phyloP scores from a whole-genome alignment of 2,329 filamentous ascomycete genomes.

The Verticillium zaregamsianum region DNA sequence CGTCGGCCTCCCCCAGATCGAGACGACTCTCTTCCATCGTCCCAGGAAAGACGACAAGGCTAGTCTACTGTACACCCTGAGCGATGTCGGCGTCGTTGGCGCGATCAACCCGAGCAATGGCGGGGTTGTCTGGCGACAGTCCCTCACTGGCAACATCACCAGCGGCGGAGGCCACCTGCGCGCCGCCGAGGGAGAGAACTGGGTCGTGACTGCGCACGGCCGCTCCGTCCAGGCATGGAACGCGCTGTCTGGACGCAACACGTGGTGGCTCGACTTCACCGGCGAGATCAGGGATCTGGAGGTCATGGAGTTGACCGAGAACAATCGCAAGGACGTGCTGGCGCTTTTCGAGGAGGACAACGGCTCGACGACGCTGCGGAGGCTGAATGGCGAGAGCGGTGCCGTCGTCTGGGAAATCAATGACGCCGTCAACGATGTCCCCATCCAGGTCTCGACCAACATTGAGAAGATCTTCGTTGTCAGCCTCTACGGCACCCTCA shows the following conservation, averaged over 20 bases:
- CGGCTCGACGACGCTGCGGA: conserved; percentile 56
- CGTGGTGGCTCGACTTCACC: conserved; percentile 65
- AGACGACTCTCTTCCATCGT: conserved; percentile 92
- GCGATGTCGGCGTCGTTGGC: conserved; percentile 76
- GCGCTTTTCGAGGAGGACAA: conserved; percentile 60
- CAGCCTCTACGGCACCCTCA: conserved; percentile 64
- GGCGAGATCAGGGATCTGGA: conserved; percentile 67
- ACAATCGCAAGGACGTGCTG: conserved; percentile 64
- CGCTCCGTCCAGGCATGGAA: conserved; percentile 75
- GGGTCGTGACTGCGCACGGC: conserved; percentile 70
- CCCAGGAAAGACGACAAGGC: conserved; percentile 78
- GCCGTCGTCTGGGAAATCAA: conserved; percentile 74
- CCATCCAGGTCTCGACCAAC: conserved; percentile 72
- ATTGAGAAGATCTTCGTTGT: conserved; percentile 70
- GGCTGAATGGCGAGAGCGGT: conserved; percentile 70
- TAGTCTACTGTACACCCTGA: conserved; percentile 86
- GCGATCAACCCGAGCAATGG: conserved; percentile 88
- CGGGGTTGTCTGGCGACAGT: conserved; percentile 80
- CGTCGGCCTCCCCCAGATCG: conserved; percentile 73
- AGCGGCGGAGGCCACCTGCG: conserved; percentile 53
- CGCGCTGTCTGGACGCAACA: conserved; percentile 71
- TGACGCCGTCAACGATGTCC: conserved; percentile 63
- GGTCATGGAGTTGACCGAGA: conserved; percentile 67
- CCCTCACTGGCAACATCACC: conserved; percentile 50
- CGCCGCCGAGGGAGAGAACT: conserved; percentile 74